Percentiles rank a stretch among this genome's conserved stretches.
These are phyloP conservation scores for Piedraia hortae DNA, from an alignment of 2,329 filamentous ascomycete species.

Conservation along the genomic window DNA sequence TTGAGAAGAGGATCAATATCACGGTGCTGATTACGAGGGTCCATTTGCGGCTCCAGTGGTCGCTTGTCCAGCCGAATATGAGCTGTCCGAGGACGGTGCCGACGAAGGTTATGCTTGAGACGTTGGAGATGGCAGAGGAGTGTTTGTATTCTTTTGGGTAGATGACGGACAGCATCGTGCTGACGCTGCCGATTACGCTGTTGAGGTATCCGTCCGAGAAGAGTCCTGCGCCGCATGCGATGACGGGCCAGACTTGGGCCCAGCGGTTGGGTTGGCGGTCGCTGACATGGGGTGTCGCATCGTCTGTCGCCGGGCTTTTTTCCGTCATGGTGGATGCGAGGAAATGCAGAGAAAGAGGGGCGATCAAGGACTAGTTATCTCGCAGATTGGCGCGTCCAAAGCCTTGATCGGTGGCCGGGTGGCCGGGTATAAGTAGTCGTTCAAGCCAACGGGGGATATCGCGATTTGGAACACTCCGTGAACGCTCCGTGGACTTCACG, in stretches of 20 bases:
- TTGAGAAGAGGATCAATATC: conserved; percentile 64
- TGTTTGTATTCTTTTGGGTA: conserved; percentile 43
- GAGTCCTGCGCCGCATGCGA: conserved; percentile 69
- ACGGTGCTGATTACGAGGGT: conserved; percentile 55
- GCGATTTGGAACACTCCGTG: no score
- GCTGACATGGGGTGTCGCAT: no score
- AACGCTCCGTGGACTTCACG: no score
- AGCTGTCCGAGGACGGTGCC: conserved; percentile 66
- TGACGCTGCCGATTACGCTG: conserved; percentile 70
- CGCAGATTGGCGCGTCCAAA: no score
- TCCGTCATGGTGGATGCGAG: no score
- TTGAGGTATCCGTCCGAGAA: conserved; percentile 88
- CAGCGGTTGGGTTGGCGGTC: no score
- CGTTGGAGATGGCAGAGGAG: conserved; percentile 43
- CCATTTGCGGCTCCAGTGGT: conserved; percentile 64
- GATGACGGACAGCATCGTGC: conserved; percentile 40
- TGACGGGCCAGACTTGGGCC: conserved; percentile 40
- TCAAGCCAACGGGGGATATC: no score
- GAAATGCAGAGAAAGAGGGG: no score
- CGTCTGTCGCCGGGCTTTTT: no score
- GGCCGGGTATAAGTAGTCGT: no score
- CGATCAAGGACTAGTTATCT: no score
- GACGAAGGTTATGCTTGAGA: conserved; percentile 50
- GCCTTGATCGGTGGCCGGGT: no score
- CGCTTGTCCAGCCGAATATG: conserved; percentile 52